Evolutionary conservation across 768 basidiomycete species (phyloP).

Genomic region (Cyathus striatus): DNA sequence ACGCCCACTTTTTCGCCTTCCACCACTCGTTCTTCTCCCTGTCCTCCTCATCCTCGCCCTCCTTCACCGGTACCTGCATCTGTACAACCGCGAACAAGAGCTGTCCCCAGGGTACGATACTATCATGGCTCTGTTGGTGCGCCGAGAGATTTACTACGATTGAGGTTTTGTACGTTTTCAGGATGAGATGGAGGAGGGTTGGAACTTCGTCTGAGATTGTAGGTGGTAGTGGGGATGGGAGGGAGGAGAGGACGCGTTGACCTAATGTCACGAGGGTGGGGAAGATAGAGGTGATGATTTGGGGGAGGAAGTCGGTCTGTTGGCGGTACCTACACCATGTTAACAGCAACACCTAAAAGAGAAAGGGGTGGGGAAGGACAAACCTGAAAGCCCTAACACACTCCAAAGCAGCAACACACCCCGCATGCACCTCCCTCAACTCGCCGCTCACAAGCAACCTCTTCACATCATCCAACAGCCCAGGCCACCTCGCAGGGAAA

Average conservation of each 20-base stretch:
- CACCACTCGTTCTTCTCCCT: slow-evolving; percentile 83
- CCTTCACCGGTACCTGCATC: slow-evolving; percentile 57
- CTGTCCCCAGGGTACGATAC: slow-evolving; percentile 83
- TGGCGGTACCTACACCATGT: slow-evolving; percentile 56
- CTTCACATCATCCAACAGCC: slow-evolving; percentile 63
- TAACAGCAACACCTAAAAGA: not conserved
- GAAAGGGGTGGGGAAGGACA: slow-evolving; percentile 11
- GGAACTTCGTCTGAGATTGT: slow-evolving; percentile 69
- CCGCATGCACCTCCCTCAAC: slow-evolving; percentile 74
- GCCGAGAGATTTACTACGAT: slow-evolving; percentile 67
- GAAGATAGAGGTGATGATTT: slow-evolving; percentile 59
- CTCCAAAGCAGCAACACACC: slow-evolving; percentile 74
- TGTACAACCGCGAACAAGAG: slow-evolving; percentile 80
- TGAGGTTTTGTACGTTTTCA: slow-evolving; percentile 83
- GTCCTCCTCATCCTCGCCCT: slow-evolving; percentile 71
- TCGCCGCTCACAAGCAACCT: slow-evolving; percentile 56
- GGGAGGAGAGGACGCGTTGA: slow-evolving; percentile 56
- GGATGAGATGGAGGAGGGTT: slow-evolving; percentile 77
- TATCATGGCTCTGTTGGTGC: slow-evolving; percentile 72
- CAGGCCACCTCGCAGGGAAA: slow-evolving; percentile 75
- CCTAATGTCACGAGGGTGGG: slow-evolving; percentile 76
- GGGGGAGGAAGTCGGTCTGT: slow-evolving; percentile 51
- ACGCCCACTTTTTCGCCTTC: slow-evolving; percentile 93
- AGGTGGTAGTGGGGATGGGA: too few species aligned
- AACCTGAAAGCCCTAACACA: slow-evolving; percentile 73